A percentile compares a stretch with the other conserved stretches of the same genome.
These are phyloP conservation scores for Trichaptum fuscoviolaceum DNA, from an alignment of 768 basidiomycete genomes.

Conservation along the genomic window DNA sequence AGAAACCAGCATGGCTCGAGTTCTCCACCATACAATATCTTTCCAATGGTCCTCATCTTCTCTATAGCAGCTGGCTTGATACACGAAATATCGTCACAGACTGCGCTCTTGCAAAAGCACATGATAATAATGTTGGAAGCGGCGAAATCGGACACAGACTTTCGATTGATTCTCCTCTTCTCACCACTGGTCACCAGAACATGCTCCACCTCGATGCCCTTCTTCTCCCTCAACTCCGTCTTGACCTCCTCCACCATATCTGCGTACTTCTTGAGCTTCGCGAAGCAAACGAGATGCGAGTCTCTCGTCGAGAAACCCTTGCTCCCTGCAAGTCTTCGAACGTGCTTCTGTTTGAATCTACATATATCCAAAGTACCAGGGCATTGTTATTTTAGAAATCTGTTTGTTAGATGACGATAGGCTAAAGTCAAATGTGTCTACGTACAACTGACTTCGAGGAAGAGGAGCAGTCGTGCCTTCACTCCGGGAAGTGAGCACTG, in stretches of 20 bases:
- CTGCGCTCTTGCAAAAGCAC: neutral
- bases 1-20: neutral
- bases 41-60: neutral
- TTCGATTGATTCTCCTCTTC: conserved; percentile 21
- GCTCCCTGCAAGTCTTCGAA: neutral
- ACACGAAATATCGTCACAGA: neutral
- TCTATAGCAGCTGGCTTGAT: neutral
- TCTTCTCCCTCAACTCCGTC: conserved; percentile 38
- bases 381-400: neutral
- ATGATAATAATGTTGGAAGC: neutral
- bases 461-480: too few relatives aligned
- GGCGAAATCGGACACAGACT: neutral
- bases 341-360: neutral
- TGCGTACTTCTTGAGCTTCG: conserved; percentile 42
- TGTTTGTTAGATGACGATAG: too few relatives aligned
- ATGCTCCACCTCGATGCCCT: conserved; percentile 41
- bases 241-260: conserved; percentile 52
- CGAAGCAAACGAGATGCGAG: conserved; percentile 16
- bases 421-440: too few relatives aligned
- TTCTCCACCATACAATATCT: neutral
- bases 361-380: neutral
- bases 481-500: too few relatives aligned
- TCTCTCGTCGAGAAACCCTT: neutral
- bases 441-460: too few relatives aligned
- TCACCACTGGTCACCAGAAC: conserved; percentile 68